Evolutionary conservation across 2,329 filamentous ascomycete genomes (phyloP).

Genomic region (Penicillium sp.): DNA sequence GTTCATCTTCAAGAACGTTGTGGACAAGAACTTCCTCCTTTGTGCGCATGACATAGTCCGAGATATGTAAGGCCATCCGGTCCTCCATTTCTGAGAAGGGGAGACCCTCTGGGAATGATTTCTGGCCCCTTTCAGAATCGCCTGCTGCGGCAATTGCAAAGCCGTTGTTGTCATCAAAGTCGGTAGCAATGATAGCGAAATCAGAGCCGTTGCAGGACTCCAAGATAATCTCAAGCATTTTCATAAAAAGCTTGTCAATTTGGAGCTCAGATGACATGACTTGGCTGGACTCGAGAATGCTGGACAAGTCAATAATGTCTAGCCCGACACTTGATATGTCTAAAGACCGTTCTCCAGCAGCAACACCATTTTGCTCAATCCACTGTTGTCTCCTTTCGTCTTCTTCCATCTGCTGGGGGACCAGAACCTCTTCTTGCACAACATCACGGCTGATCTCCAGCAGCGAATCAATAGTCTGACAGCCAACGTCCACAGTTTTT

Average conservation of each 20-base stretch:
- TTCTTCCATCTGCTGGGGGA: slow-evolving; percentile 36
- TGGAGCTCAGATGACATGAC: slow-evolving; percentile 64
- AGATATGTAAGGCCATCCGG: slow-evolving; percentile 59
- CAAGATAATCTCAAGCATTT: slow-evolving; percentile 63
- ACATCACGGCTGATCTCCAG: slow-evolving; percentile 37
- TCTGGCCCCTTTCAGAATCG: slow-evolving; percentile 54
- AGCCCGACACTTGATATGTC: slow-evolving; percentile 44
- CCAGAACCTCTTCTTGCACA: slow-evolving; percentile 30
- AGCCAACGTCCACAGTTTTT: slow-evolving; percentile 53
- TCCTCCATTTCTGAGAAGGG: slow-evolving; percentile 57
- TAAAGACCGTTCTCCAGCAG: slow-evolving; percentile 37
- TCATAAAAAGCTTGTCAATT: slow-evolving; percentile 60
- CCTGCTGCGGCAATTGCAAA: slow-evolving; percentile 63
- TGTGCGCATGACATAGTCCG: slow-evolving; percentile 61
- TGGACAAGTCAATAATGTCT: slow-evolving; percentile 63
- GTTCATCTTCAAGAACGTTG: slow-evolving; percentile 62
- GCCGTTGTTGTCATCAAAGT: slow-evolving; percentile 55
- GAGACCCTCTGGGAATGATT: slow-evolving; percentile 53
- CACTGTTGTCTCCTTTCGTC: slow-evolving; percentile 42
- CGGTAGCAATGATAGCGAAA: slow-evolving; percentile 59
- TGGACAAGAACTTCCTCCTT: slow-evolving; percentile 62
- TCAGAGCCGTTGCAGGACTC: slow-evolving; percentile 62
- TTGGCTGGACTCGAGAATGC: slow-evolving; percentile 63
- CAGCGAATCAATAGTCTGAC: slow-evolving; percentile 56
- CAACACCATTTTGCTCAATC: slow-evolving; percentile 42